Percentiles rank a stretch among this genome's conserved stretches.
Evolutionary conservation across 2,329 filamentous ascomycete genomes (phyloP).

Genomic region (Claviceps sp.): DNA sequence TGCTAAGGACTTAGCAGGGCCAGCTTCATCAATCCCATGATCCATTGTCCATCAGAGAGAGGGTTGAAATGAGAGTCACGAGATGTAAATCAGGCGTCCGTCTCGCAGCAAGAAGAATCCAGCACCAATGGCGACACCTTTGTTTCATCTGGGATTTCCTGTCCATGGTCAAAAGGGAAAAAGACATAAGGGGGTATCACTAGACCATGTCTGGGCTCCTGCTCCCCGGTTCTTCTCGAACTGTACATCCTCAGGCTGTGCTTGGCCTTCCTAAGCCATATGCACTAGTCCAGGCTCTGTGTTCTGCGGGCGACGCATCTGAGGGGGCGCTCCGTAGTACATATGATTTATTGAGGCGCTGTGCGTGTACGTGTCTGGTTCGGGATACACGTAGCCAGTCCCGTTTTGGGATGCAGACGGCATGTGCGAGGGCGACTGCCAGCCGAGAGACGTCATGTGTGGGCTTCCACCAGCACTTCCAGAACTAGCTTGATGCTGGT

Average conservation of each 20-base stretch:
- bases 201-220: slow-evolving; percentile 4
- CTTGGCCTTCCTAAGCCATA: slow-evolving; percentile 21
- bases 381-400: slow-evolving; percentile 64
- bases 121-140: not conserved
- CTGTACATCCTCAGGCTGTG: slow-evolving; percentile 1
- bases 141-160: not conserved
- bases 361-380: slow-evolving; percentile 60
- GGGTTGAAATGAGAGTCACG: no score
- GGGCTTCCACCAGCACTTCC: slow-evolving; percentile 71
- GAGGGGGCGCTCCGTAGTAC: slow-evolving; percentile 54
- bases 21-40: no score
- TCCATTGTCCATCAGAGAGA: no score
- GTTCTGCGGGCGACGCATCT: slow-evolving; percentile 61
- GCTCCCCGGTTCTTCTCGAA: not conserved
- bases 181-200: slow-evolving; percentile 12
- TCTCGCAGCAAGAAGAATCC: no score
- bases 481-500: slow-evolving; percentile 54
- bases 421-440: slow-evolving; percentile 73
- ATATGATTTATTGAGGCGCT: slow-evolving; percentile 49
- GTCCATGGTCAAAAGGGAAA: not conserved
- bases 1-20: no score
- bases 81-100: no score
- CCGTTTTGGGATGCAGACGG: slow-evolving; percentile 56
- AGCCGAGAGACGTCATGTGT: slow-evolving; percentile 68
- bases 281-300: slow-evolving; percentile 46